Evolutionary conservation across 805 yeast species (phyloP), one percentile per base, ranked within the genome.

Genomic region (Spathaspora passalidarum): DNA sequence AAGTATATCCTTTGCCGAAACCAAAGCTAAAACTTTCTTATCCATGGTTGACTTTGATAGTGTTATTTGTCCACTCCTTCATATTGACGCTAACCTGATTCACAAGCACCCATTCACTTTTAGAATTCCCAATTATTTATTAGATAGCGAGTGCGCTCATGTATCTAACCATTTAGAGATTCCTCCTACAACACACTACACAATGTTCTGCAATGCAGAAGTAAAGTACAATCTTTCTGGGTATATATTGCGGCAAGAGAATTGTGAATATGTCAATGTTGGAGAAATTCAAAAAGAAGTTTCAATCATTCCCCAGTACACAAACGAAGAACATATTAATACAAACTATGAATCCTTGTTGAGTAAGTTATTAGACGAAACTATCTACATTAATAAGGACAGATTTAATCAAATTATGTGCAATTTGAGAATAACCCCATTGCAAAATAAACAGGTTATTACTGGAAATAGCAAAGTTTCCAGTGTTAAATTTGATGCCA

Each of bases 31-130:
- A n/a, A 16, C 38, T 6, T 44, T 48, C 21, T 40, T 48, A 32
- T 45, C 51, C 10, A 36, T 42, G 43, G 40, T 48, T 26, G 51
- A 48, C 25, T 45, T 42, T 17, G 44, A 42, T 13, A 36, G 46
- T 10, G 40, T 46, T 16, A 39, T 48, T n/a, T 17, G 20, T 32
- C 14, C n/a, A 9, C 34, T 10, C 16, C 6, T 7, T 10, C 21
- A 19, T 16, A 17, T 34, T 34, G 9, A n/a, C n/a, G 32, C 32
- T 4, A 11, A 40, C 16, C 43, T 20, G 39, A 32, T 34, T 19
- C 43, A 43, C 26, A 46, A 43, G 40, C 40, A 47, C 17, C 45
- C 44, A 20, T 50, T 52, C 26, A 21, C 23, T 5, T 48, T 52
- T 19, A 41, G 29, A 36, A 34, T 51, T 16, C 53, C 56, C 14